Percentiles rank a stretch among this genome's conserved stretches.
phyloP scores from a whole-genome alignment of 495 filamentous ascomycete species.

The Penicillium daleae region DNA sequence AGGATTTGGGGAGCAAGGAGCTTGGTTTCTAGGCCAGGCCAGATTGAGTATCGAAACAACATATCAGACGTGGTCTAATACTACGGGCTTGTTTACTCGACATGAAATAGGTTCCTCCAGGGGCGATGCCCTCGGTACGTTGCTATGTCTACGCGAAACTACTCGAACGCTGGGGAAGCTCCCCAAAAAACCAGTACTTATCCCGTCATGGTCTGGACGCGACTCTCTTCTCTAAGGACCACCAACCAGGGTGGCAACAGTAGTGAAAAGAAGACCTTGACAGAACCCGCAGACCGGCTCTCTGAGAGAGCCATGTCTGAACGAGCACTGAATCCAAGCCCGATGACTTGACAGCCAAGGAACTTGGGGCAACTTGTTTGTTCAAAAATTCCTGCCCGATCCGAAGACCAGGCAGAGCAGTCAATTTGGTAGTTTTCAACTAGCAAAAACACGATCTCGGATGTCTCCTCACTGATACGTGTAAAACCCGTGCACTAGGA shows the following conservation, averaged over 20 bases:
- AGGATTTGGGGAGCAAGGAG: neutral
- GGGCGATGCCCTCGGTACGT: too few species aligned
- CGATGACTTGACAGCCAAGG: slow-evolving; percentile 27
- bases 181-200: too few species aligned
- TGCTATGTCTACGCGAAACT: too few species aligned
- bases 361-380: slow-evolving; percentile 34
- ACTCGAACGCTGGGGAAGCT: too few species aligned
- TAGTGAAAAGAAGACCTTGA: slow-evolving; percentile 51
- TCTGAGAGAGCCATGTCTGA: slow-evolving; percentile 3
- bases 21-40: neutral
- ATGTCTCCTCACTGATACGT: slow-evolving; percentile 61
- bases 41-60: neutral
- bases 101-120: too few species aligned
- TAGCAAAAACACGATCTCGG: slow-evolving; percentile 64
- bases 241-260: slow-evolving; percentile 45
- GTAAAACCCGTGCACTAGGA: slow-evolving; percentile 61
- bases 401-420: slow-evolving; percentile 49
- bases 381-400: slow-evolving; percentile 58
- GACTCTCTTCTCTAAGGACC: slow-evolving; percentile 50
- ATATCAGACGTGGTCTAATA: neutral
- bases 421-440: slow-evolving; percentile 63
- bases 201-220: neutral
- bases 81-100: neutral
- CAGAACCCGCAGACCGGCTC: slow-evolving; percentile 14
- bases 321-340: slow-evolving; percentile 20